A percentile compares a stretch with the other conserved stretches of the same genome.
phyloP scores from a whole-genome alignment of 805 yeast genomes.

The Saturnispora gosingensis region DNA sequence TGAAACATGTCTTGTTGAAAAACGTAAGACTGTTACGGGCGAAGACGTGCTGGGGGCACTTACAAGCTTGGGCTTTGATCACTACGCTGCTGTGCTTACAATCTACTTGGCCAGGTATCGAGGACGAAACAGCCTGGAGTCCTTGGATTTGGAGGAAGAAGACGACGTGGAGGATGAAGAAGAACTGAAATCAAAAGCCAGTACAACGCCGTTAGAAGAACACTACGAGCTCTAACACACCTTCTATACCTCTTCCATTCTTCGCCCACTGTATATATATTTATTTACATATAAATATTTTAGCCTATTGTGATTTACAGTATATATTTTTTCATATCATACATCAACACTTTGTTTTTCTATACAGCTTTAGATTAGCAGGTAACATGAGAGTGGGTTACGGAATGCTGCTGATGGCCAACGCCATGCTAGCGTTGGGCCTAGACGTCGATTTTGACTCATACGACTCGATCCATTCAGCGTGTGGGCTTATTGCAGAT shows the following conservation, averaged over 20 bases:
- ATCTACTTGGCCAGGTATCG: conserved; percentile 61
- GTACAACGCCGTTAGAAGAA: background rate
- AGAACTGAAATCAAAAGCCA: background rate
- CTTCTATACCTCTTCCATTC: too few species aligned
- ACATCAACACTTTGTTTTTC: background rate
- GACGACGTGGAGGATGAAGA: conserved; percentile 4
- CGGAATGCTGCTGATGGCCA: background rate
- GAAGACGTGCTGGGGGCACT: conserved; percentile 59
- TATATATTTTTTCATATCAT: background rate
- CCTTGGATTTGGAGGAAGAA: conserved; percentile 8
- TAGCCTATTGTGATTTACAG: background rate
- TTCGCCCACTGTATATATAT: background rate
- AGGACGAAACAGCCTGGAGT: conserved; percentile 42
- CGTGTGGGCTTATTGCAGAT: conserved; percentile 40
- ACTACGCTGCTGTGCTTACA: conserved; percentile 59
- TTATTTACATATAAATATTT: background rate
- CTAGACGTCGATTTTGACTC: conserved; percentile 31
- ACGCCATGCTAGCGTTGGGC: background rate
- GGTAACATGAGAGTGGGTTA: background rate
- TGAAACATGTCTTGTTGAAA: conserved; percentile 54
- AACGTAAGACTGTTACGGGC: conserved; percentile 62
- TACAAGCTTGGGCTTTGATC: conserved; percentile 59
- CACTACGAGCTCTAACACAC: background rate
- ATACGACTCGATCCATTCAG: conserved; percentile 39
- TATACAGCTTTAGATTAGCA: background rate